These are phyloP conservation scores for Corinectria fuckeliana DNA, from an alignment of 2,329 filamentous ascomycete genomes.

Conservation along the genomic window DNA sequence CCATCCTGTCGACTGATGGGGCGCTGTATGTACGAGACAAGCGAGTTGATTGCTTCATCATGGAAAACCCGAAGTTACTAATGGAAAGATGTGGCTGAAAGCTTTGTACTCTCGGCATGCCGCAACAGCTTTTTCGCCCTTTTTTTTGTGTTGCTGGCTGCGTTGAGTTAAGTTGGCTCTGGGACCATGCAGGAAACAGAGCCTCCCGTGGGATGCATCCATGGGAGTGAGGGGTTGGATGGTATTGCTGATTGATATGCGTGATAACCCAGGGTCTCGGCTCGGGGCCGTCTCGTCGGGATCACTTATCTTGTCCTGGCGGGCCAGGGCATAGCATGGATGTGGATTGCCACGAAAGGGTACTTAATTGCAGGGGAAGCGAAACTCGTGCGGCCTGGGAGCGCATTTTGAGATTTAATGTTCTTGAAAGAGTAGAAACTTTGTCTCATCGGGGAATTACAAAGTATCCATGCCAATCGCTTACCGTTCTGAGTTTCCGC, in stretches of 20 bases:
- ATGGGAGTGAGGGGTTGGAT: background rate
- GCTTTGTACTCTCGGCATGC: too few species aligned
- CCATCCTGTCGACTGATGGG: background rate
- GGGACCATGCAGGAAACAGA: too few species aligned
- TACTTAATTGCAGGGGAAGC: background rate
- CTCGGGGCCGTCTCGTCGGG: background rate
- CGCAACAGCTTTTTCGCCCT: too few species aligned
- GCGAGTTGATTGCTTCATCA: too few species aligned
- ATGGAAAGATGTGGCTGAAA: too few species aligned
- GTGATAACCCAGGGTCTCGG: background rate
- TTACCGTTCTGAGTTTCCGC: background rate
- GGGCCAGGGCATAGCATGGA: background rate
- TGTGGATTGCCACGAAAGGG: constrained; percentile 1
- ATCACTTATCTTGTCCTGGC: constrained; percentile 1
- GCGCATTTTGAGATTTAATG: background rate
- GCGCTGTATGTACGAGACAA: background rate
- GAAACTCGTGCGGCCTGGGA: background rate
- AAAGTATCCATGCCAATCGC: background rate
- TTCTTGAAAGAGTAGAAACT: background rate
- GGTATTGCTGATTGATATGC: background rate
- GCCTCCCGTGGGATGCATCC: background rate
- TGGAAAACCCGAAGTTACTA: too few species aligned
- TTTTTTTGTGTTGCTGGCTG: background rate
- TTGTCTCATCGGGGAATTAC: background rate
- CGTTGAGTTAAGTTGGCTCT: too few species aligned